Evolutionary conservation across 1,284 basidiomycete species (phyloP), one percentile per base, ranked within the genome.

Genomic region (Grifola frondosa): DNA sequence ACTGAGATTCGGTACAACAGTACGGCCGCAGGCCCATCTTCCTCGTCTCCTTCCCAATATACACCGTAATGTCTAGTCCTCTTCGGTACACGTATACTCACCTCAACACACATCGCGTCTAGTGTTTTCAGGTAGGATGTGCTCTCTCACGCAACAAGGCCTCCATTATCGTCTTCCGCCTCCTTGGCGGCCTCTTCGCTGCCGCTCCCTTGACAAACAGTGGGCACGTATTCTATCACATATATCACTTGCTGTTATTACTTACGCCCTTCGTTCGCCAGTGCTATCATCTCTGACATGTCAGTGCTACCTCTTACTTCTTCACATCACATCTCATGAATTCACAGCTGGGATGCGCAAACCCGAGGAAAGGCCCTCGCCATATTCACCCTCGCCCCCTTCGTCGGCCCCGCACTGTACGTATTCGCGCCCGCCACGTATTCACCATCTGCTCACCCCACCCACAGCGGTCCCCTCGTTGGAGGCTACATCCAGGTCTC

Each of bases 111-210:
- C 16, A 17, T 7, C 23, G 5, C n/a, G 6, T 33, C n/a, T n/a
- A n/a, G n/a, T n/a, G 67, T 21, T 86, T 87, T 58, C 81, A 85
- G 68, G 60, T 86, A 31, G 85, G 78, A 5, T 78, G 75, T 34
- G 84, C 83, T 0, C 66, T 86, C 3, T 62, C 79, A 0, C 62
- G 66, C 15, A 87, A 85, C 56, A 77, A 75, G 0, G 80, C 66
- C 1, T 64, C 74, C 3, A 65, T 88, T 31, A 68, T 88, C 36
- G 59, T 80, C 34, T 83, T 87, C 63, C 76, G 86, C 16, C 80
- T 88, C 62, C 59, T 88, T 5, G 68, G 77, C 0, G 84, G 85
- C 0, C 71, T 64, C 3, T 87, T 84, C 35, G 72, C 71, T 15
- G 65, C 70, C 19, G 62, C 66, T 24, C 70, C 70, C 2, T 40